Evolutionary conservation across 345 rosid genomes (phyloP).

Genomic region (Hibiscus tridactylites): DNA sequence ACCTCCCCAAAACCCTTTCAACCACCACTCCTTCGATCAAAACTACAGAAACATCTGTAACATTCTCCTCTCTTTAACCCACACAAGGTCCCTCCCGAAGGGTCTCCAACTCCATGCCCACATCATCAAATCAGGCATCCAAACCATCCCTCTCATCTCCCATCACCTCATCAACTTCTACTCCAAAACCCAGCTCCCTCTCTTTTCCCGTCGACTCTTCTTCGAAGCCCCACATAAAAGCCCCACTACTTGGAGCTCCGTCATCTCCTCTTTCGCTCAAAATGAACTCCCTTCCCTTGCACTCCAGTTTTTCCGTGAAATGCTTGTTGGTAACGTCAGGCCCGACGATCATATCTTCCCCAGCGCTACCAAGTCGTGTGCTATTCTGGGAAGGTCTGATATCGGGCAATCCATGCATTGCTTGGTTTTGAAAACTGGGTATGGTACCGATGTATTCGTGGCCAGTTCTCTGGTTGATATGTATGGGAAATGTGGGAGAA

Average conservation of each 20-base stretch:
- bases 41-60: constrained; percentile 40
- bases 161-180: constrained; percentile 84
- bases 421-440: constrained; percentile 53
- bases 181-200: constrained; percentile 69
- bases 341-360: constrained; percentile 85
- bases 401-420: constrained; percentile 58
- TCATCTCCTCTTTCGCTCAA: constrained; percentile 71
- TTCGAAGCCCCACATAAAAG: constrained; percentile 40
- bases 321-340: constrained; percentile 31
- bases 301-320: constrained; percentile 50
- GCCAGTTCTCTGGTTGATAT: constrained; percentile 79
- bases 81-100: constrained; percentile 35
- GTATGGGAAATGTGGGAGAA: constrained; percentile 70
- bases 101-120: constrained; percentile 78
- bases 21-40: constrained; percentile 25
- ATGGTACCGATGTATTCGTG: constrained; percentile 59
- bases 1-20: constrained; percentile 14
- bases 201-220: constrained; percentile 46
- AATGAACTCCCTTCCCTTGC: constrained; percentile 75
- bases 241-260: constrained; percentile 84
- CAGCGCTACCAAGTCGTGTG: constrained; percentile 68
- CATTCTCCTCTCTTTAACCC: constrained; percentile 56
- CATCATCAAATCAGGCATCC: constrained; percentile 59
- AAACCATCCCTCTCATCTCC: constrained; percentile 53
- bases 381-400: constrained; percentile 50